These are phyloP conservation scores for Aspergillus awamori DNA, from an alignment of 2,329 filamentous ascomycete species.

Conservation along the genomic window DNA sequence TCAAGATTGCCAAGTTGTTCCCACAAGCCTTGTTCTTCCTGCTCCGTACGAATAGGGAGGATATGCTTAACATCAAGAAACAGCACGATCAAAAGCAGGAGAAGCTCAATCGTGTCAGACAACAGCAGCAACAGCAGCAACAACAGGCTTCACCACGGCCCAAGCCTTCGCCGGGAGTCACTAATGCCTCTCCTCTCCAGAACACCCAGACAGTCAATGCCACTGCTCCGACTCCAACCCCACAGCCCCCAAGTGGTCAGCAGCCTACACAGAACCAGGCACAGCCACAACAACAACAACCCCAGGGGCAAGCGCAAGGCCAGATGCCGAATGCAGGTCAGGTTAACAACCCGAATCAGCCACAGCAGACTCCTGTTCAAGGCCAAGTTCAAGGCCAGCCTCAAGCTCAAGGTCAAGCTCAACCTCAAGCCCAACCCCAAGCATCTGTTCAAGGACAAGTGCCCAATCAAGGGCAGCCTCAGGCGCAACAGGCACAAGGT, in stretches of 20 bases:
- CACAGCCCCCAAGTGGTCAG: constrained; percentile 30
- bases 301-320: constrained; percentile 19
- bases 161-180: constrained; percentile 46
- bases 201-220: constrained; percentile 54
- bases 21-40: constrained; percentile 97
- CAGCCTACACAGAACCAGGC: constrained; percentile 28
- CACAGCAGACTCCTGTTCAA: constrained; percentile 13
- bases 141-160: constrained; percentile 47
- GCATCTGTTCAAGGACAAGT: constrained; percentile 24
- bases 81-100: constrained; percentile 69
- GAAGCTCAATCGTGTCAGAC: constrained; percentile 65
- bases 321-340: constrained; percentile 21
- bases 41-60: constrained; percentile 87
- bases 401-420: constrained; percentile 10
- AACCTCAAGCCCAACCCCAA: constrained; percentile 5
- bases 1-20: constrained; percentile 93
- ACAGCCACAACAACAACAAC: constrained; percentile 20
- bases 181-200: constrained; percentile 47
- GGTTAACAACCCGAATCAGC: constrained; percentile 11
- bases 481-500: constrained; percentile 27
- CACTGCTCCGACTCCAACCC: constrained; percentile 28
- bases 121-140: constrained; percentile 58
- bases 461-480: constrained; percentile 27
- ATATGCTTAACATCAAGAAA: constrained; percentile 91
- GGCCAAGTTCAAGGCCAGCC: constrained; percentile 14